Percentiles rank a stretch among this genome's conserved stretches.
Evolutionary conservation across 192 early-diverging fungal species (phyloP).

Genomic region (Podila horticola): DNA sequence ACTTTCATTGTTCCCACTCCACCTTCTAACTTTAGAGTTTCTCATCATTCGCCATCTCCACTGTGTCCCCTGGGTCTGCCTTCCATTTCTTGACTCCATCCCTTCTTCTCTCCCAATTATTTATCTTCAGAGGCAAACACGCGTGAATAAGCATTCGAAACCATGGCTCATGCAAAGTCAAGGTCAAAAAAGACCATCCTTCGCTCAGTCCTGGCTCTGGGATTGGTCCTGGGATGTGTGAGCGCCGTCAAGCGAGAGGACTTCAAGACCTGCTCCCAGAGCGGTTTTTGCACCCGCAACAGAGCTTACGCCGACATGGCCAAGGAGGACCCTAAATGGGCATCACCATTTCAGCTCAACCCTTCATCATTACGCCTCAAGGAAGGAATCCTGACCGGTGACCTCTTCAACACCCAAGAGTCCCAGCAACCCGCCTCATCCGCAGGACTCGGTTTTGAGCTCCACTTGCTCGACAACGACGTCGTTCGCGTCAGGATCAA

Average conservation of each 20-base stretch:
- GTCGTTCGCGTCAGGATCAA: conserved; percentile 69
- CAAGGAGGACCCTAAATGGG: conserved; percentile 31
- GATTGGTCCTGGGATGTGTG: conserved; percentile 24
- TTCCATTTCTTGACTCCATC: not conserved
- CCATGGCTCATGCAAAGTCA: conserved; percentile 9
- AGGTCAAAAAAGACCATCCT: conserved; percentile 18
- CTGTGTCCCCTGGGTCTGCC: not conserved
- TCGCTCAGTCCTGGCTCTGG: conserved; percentile 38
- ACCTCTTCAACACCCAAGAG: conserved; percentile 64
- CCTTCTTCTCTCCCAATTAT: not conserved
- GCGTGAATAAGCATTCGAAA: not conserved
- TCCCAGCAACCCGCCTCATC: conserved; percentile 10
- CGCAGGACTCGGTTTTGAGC: conserved; percentile 53
- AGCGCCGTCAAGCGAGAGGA: conserved; percentile 80
- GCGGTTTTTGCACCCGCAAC: conserved; percentile 91
- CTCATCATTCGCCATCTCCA: not conserved
- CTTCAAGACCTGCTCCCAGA: conserved; percentile 91
- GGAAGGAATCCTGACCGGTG: conserved; percentile 61
- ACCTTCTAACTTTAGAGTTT: not conserved
- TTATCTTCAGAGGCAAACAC: not conserved
- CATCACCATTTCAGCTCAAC: conserved; percentile 73
- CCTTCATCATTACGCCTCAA: conserved; percentile 66
- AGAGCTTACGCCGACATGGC: conserved; percentile 79
- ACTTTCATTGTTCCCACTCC: not conserved
- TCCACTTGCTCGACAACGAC: conserved; percentile 67